phyloP scores from a whole-genome alignment of 1,284 basidiomycete species.

The Marasmius oreades region DNA sequence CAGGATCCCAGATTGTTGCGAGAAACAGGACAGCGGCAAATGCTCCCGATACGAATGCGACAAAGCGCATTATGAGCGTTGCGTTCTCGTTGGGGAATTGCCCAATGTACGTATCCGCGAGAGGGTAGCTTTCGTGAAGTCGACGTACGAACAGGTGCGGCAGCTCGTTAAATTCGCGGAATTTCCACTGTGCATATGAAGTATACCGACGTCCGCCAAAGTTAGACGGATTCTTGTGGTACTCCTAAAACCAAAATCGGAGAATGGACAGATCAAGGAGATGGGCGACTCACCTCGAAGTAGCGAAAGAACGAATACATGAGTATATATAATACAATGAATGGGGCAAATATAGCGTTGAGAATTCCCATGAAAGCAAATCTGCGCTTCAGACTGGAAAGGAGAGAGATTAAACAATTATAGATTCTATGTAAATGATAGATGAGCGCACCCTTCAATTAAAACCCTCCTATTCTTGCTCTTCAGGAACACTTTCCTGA shows the following conservation, averaged over 20 bases:
- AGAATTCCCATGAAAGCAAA: constrained; percentile 96
- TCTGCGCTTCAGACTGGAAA: constrained; percentile 68
- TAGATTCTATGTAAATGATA: background rate
- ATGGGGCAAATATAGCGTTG: constrained; percentile 93
- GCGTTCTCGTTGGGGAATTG: constrained; percentile 97
- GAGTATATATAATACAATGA: constrained; percentile 94
- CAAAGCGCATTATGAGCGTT: constrained; percentile 87
- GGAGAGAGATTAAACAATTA: constrained; percentile 3
- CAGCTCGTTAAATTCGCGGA: constrained; percentile 98
- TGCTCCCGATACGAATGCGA: constrained; percentile 94
- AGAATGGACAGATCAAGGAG: constrained; percentile 3
- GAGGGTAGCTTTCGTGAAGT: constrained; percentile 83
- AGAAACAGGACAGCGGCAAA: constrained; percentile 93
- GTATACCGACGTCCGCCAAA: constrained; percentile 93
- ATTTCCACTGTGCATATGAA: constrained; percentile 96
- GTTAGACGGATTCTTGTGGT: constrained; percentile 96
- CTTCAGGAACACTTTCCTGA: constrained; percentile 88
- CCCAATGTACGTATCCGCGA: constrained; percentile 92
- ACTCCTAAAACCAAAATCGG: constrained; percentile 63
- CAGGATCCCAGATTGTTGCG: constrained; percentile 89
- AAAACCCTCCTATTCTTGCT: constrained; percentile 75
- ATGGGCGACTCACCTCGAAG: constrained; percentile 72
- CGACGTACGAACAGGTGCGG: constrained; percentile 89
- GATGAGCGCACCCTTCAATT: constrained; percentile 76
- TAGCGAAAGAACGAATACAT: constrained; percentile 99